Conservation (phyloP, 2,329 filamentous ascomycete species). For the Cordyceps pruinosa region DNA sequence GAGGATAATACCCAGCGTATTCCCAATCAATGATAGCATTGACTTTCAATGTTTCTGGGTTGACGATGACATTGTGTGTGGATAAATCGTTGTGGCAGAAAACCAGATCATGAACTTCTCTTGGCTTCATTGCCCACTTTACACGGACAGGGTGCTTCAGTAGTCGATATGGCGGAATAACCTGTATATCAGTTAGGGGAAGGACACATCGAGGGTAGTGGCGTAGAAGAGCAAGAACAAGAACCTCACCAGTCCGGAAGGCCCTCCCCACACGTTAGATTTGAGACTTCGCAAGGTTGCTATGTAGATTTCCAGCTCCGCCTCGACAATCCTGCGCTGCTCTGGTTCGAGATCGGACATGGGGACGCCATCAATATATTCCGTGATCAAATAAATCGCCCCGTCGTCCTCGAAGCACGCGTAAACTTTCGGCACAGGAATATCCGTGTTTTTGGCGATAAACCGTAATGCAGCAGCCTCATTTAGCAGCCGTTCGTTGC, state of each 20-base stretch:
- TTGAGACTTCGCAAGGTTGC: not conserved
- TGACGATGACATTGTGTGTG: slow-evolving; percentile 14
- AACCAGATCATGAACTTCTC: slow-evolving; percentile 16
- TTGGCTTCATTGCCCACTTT: slow-evolving; percentile 14
- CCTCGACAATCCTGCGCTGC: slow-evolving; percentile 11
- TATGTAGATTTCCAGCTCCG: slow-evolving; percentile 11
- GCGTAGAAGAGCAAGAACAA: too few relatives aligned
- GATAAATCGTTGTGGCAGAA: slow-evolving; percentile 17
- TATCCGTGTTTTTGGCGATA: slow-evolving; percentile 15
- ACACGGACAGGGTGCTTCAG: not conserved
- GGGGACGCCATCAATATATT: slow-evolving; percentile 15
- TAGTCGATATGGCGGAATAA: not conserved
- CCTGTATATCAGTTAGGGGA: not conserved
- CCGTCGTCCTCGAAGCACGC: slow-evolving; percentile 17
- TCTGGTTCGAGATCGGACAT: slow-evolving; percentile 13
- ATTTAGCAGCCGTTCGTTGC: slow-evolving; percentile 16
- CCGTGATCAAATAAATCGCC: slow-evolving; percentile 15
- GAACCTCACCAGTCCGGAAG: not conserved
- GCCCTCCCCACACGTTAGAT: not conserved
- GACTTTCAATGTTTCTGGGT: slow-evolving; percentile 23
- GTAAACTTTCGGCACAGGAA: slow-evolving; percentile 17
- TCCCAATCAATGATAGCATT: slow-evolving; percentile 32
- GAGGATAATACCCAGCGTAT: slow-evolving; percentile 28
- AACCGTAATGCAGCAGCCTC: slow-evolving; percentile 15
- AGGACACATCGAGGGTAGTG: too few relatives aligned